These are phyloP conservation scores for Claviceps africana DNA, from an alignment of 2,329 filamentous ascomycete genomes.

Conservation along the genomic window DNA sequence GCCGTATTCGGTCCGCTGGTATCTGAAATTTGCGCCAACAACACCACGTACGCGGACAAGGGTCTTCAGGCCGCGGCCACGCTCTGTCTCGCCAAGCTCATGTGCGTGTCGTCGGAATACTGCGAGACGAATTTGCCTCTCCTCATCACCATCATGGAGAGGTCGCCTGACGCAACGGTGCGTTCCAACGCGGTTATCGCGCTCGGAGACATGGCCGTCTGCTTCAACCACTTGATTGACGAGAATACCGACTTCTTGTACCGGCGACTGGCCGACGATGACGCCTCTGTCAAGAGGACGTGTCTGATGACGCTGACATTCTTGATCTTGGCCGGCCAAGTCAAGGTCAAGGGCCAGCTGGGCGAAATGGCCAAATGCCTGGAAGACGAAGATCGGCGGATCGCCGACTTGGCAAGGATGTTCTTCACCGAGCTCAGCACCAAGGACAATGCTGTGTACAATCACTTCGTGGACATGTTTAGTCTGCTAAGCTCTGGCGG, in stretches of 20 bases:
- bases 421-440: conserved; percentile 96
- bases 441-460: conserved; percentile 98
- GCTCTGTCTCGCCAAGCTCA: conserved; percentile 88
- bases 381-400: conserved; percentile 88
- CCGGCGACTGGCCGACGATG: conserved; percentile 75
- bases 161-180: conserved; percentile 80
- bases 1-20: conserved; percentile 83
- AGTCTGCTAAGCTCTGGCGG: conserved; percentile 74
- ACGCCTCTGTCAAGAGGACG: conserved; percentile 85
- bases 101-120: conserved; percentile 96
- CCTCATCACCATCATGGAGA: conserved; percentile 94
- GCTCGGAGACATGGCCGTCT: conserved; percentile 96
- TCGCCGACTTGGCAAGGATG: conserved; percentile 88
- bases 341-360: conserved; percentile 97
- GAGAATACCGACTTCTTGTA: conserved; percentile 99
- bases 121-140: conserved; percentile 86
- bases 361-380: conserved; percentile 99
- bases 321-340: conserved; percentile 88
- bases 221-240: conserved; percentile 98
- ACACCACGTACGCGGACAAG: conserved; percentile 78
- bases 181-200: conserved; percentile 94
- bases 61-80: conserved; percentile 88
- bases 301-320: conserved; percentile 98
- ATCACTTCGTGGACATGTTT: conserved; percentile 99
- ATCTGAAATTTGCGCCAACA: conserved; percentile 86